phyloP scores from a whole-genome alignment of 2,329 filamentous ascomycete species.

The Aspergillus uvarum region DNA sequence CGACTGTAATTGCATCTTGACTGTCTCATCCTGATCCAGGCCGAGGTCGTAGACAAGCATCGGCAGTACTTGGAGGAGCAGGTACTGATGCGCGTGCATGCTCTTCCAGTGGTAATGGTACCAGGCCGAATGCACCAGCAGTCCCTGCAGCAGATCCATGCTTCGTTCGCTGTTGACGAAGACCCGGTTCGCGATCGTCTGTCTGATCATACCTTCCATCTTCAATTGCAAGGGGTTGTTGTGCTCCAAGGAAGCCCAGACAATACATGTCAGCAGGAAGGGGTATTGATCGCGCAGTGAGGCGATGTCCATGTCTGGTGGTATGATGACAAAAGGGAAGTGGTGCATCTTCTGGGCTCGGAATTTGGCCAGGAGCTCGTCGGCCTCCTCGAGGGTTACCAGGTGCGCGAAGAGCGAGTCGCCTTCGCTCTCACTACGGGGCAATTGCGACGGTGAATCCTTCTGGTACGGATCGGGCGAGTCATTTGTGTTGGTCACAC shows the following conservation, averaged over 20 bases:
- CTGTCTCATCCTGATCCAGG: not conserved
- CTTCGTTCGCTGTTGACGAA: slow-evolving; percentile 10
- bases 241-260: slow-evolving; percentile 6
- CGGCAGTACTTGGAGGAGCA: slow-evolving; percentile 8
- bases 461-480: not conserved
- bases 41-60: slow-evolving; percentile 10
- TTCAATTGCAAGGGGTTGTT: not conserved
- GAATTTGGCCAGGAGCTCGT: slow-evolving; percentile 9
- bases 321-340: slow-evolving; percentile 14
- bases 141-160: slow-evolving; percentile 12
- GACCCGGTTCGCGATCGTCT: slow-evolving; percentile 1
- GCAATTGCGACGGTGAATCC: not conserved
- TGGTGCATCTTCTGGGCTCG: slow-evolving; percentile 12
- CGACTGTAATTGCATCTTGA: slow-evolving; percentile 4
- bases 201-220: slow-evolving; percentile 4
- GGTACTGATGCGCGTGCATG: slow-evolving; percentile 11
- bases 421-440: not conserved
- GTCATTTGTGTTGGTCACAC: not conserved
- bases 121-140: slow-evolving; percentile 15
- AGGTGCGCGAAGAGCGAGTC: not conserved
- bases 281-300: slow-evolving; percentile 4
- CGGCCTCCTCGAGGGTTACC: not conserved
- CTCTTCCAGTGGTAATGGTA: slow-evolving; percentile 15
- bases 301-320: not conserved
- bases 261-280: slow-evolving; percentile 10